Conservation (phyloP, 2,329 filamentous ascomycete species). For the Colletotrichum coccodes region DNA sequence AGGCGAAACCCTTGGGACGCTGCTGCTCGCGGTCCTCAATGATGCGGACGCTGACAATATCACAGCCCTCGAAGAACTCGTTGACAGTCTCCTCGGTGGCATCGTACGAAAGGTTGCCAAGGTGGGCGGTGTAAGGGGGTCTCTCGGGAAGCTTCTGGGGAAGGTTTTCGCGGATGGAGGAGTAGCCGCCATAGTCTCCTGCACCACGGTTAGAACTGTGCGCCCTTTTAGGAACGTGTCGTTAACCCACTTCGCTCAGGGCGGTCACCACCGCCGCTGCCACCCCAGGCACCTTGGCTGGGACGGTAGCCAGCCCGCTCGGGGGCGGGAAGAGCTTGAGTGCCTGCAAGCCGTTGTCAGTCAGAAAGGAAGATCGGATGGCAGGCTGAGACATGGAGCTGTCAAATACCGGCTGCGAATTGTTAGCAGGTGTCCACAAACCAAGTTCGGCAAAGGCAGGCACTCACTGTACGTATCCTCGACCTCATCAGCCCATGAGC, state of each 20-base stretch:
- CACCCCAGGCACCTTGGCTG: conserved; percentile 46
- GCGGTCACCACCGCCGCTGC: conserved; percentile 42
- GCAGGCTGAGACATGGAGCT: conserved; percentile 14
- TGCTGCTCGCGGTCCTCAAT: conserved; percentile 95
- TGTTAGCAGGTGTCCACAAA: conserved; percentile 39
- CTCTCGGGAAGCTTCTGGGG: conserved; percentile 75
- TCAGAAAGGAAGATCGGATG: neutral
- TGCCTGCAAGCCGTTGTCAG: conserved; percentile 50
- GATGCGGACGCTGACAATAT: conserved; percentile 90
- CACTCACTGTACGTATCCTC: conserved; percentile 85
- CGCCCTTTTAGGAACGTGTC: neutral
- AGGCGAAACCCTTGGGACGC: conserved; percentile 97
- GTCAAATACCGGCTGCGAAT: conserved; percentile 47
- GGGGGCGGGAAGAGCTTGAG: conserved; percentile 64
- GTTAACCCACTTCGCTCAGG: conserved; percentile 52
- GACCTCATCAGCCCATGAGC: conserved; percentile 99
- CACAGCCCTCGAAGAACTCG: conserved; percentile 86
- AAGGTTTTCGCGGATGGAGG: conserved; percentile 65
- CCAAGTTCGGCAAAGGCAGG: conserved; percentile 3
- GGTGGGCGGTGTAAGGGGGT: conserved; percentile 94
- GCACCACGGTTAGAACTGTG: conserved; percentile 1
- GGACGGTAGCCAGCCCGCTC: conserved; percentile 51
- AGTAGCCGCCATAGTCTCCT: conserved; percentile 33
- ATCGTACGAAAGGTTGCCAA: conserved; percentile 97
- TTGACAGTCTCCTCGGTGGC: conserved; percentile 84